Evolutionary conservation across 2,329 filamentous ascomycete genomes (phyloP).

Genomic region (Colletotrichum coccodes): DNA sequence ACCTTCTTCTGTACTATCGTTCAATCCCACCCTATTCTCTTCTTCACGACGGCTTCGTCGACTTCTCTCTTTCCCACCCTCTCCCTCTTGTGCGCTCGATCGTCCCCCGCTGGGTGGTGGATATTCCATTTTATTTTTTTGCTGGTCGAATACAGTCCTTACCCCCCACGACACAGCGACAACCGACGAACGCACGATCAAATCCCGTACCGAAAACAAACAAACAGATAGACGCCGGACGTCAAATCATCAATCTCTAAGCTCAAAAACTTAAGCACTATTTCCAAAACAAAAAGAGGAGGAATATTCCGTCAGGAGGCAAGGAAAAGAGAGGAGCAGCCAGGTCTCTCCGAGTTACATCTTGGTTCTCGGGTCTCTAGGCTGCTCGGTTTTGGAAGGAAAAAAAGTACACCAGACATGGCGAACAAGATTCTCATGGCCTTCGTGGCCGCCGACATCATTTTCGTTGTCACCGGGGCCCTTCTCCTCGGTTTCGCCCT

Average conservation of each 20-base stretch:
- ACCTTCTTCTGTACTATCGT: constrained; percentile 30
- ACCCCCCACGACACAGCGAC: constrained; percentile 26
- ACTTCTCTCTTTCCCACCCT: constrained; percentile 19
- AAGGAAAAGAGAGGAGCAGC: constrained; percentile 31
- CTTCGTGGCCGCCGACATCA: constrained; percentile 57
- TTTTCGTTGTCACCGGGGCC: constrained; percentile 64
- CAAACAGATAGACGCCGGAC: constrained; percentile 51
- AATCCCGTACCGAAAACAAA: neutral
- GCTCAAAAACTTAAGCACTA: constrained; percentile 12
- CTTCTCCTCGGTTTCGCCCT: constrained; percentile 66
- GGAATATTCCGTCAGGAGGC: neutral
- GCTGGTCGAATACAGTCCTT: constrained; percentile 34
- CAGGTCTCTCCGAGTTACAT: constrained; percentile 34
- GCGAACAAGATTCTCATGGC: constrained; percentile 64
- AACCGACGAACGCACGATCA: constrained; percentile 6
- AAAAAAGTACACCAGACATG: constrained; percentile 49
- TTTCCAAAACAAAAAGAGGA: constrained; percentile 15
- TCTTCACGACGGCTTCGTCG: constrained; percentile 29
- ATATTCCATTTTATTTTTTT: constrained; percentile 22
- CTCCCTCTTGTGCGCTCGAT: constrained; percentile 16
- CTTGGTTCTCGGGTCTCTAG: constrained; percentile 30
- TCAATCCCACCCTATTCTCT: constrained; percentile 15
- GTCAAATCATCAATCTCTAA: constrained; percentile 38
- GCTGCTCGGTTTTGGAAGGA: constrained; percentile 33
- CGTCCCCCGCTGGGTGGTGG: constrained; percentile 31